Evolutionary conservation across 192 early-diverging fungal species (phyloP), one percentile per base, ranked within the genome.

Genomic region (Linnemannia schmuckeri): DNA sequence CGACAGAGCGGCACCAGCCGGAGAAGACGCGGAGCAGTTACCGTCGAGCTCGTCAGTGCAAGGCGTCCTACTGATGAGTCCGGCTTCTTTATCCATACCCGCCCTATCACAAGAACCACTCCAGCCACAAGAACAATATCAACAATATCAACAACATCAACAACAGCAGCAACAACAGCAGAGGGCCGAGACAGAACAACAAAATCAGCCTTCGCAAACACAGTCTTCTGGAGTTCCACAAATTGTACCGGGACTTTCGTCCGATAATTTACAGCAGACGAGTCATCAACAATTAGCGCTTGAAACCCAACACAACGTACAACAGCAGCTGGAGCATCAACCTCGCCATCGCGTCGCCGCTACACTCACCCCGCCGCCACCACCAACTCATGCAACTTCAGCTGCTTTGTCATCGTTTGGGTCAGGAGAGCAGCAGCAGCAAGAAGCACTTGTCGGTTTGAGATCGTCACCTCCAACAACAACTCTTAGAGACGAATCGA

Each of bases 121-220:
- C 27, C 37, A 54, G 18, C 55, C 17, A 22, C 38, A 35, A 24
- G 37, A 75, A 7, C 35, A 41, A 4, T 37, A 55, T 17, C 47
- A 35, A 74, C 30, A 27, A 1, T 8, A 71, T 33, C 73, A 55
- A 20, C 47, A 35, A 49, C 42, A 57, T 10, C 47, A 18, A 4
- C 49, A 74, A 74, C 74, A 61, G 54, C 74, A 75, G 20, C 46
- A 12, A 27, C 52, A 49, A 57, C 74, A 57, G 61, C 54, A 27
- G 27, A 49, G 17, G 47, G 20, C 9, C 0, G 61, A 30, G 27
- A 13, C 7, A 4, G 61, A 66, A 33, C 12, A 66, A 66, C 55
- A 61, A 12, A 15, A 30, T 30, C 7, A 35, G 30, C 30, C 30
- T 30, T 66, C 61, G 2, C 61, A 33, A 33, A 27, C 61, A 63